Conservation (phyloP, 2,329 filamentous ascomycete genomes). For the Orbilia ellipsospora region DNA sequence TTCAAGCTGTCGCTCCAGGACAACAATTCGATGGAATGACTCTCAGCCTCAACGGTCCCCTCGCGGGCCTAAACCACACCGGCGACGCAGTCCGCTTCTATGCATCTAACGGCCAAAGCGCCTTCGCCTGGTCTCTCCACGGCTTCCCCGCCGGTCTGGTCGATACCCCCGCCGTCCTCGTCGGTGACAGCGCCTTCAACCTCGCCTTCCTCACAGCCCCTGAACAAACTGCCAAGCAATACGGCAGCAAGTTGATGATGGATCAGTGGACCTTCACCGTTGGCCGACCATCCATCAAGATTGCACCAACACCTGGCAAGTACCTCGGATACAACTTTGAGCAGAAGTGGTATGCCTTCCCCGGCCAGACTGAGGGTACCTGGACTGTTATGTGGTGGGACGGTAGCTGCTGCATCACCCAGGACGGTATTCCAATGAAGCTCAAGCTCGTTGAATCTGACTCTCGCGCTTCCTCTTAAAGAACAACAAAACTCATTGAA, state of each 20-base stretch:
- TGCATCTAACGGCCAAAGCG: conserved; percentile 28
- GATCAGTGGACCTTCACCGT: conserved; percentile 48
- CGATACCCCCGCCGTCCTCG: conserved; percentile 43
- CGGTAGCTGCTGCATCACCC: conserved; percentile 47
- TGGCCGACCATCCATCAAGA: conserved; percentile 42
- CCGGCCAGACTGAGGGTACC: conserved; percentile 29
- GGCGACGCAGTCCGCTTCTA: conserved; percentile 42
- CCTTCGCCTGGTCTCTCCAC: conserved; percentile 46
- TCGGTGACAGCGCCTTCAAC: conserved; percentile 23
- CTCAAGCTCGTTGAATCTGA: conserved; percentile 37
- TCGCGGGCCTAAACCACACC: conserved; percentile 26
- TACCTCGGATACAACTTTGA: conserved; percentile 54
- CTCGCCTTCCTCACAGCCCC: conserved; percentile 45
- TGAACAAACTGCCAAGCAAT: conserved; percentile 37
- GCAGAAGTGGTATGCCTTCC: conserved; percentile 53
- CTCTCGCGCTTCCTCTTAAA: conserved; percentile 26
- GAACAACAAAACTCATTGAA: not conserved
- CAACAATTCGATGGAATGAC: conserved; percentile 44
- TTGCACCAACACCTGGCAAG: conserved; percentile 44
- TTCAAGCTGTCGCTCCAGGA: conserved; percentile 46
- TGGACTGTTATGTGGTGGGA: conserved; percentile 55
- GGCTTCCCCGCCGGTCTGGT: conserved; percentile 45
- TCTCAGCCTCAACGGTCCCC: conserved; percentile 35
- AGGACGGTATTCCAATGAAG: conserved; percentile 47
- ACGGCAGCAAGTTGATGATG: conserved; percentile 41